These are phyloP conservation scores for Musa acuminata DNA, from an alignment of 176 grass and related monocot species.

Conservation along the genomic window DNA sequence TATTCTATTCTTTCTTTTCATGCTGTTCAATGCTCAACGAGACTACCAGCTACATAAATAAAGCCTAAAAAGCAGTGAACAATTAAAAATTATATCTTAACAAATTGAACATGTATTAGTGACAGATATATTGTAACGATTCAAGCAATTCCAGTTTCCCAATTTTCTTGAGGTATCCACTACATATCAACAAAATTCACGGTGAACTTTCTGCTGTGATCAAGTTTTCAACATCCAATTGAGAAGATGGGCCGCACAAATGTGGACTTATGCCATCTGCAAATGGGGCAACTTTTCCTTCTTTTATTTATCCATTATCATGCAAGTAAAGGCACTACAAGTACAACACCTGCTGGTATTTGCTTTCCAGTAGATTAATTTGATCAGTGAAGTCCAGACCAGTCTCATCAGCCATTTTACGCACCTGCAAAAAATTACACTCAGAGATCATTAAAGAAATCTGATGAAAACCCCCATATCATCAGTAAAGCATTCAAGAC, in stretches of 20 bases:
- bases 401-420: conserved; percentile 29
- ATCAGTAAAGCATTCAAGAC: too few relatives aligned
- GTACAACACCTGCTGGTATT: conserved; percentile 36
- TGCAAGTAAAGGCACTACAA: neutral
- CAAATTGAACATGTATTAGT: neutral
- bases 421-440: conserved; percentile 8
- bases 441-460: too few relatives aligned
- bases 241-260: too few relatives aligned
- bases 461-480: too few relatives aligned
- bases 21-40: too few relatives aligned
- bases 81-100: neutral
- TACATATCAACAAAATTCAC: neutral
- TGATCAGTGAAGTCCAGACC: conserved; percentile 28
- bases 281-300: neutral
- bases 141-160: neutral
- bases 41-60: neutral
- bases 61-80: neutral
- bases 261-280: neutral
- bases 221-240: too few relatives aligned
- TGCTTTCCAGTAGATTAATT: conserved; percentile 32
- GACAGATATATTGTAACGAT: neutral
- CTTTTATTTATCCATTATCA: neutral
- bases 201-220: neutral
- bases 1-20: too few relatives aligned
- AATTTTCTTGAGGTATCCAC: neutral